Evolutionary conservation across 352 stramenopile species (phyloP).

Genomic region (Thalassiosira sp.): DNA sequence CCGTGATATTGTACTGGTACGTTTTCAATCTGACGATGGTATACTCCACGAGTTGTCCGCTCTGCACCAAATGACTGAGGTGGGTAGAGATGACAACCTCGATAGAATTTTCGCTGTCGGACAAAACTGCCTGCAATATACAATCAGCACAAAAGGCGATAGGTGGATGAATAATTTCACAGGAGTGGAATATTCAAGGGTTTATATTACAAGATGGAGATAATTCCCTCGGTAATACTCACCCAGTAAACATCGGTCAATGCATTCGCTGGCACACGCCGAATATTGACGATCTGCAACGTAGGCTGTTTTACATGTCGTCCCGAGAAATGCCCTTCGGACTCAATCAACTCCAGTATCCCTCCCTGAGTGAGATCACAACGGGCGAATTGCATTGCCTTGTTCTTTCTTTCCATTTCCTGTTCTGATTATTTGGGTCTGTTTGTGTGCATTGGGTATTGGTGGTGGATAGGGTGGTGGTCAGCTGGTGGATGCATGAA

Average conservation of each 20-base stretch:
- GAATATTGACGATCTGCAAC: slow-evolving; percentile 50
- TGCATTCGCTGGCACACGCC: slow-evolving; percentile 51
- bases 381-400: no score
- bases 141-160: neutral
- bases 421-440: no score
- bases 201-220: no score
- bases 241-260: slow-evolving; percentile 61
- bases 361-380: slow-evolving; percentile 19
- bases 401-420: no score
- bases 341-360: slow-evolving; percentile 30
- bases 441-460: no score
- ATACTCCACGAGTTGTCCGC: slow-evolving; percentile 34
- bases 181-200: neutral
- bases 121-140: slow-evolving; percentile 32
- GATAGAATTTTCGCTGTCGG: slow-evolving; percentile 40
- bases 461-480: no score
- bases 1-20: slow-evolving; percentile 57
- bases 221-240: no score
- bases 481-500: no score
- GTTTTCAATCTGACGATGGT: slow-evolving; percentile 39
- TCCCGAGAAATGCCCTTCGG: slow-evolving; percentile 30
- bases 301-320: slow-evolving; percentile 30
- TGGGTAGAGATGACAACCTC: slow-evolving; percentile 56
- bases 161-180: neutral
- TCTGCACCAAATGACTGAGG: slow-evolving; percentile 42